Evolutionary conservation across 495 filamentous ascomycete species (phyloP), one percentile per base, ranked within the genome.

Genomic region (Penicillium pulvis): DNA sequence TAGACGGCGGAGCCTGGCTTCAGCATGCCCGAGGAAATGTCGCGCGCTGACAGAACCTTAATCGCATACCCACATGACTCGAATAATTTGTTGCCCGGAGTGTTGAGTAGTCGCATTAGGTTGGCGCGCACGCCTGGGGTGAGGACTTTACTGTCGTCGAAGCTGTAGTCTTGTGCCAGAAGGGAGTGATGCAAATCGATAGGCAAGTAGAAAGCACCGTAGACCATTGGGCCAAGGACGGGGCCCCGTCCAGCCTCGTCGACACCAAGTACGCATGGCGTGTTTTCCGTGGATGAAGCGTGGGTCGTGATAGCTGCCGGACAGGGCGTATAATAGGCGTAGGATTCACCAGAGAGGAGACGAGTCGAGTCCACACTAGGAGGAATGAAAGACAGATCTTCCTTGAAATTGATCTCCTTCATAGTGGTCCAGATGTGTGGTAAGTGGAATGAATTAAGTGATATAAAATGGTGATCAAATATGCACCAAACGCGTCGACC

Each of bases 221-320:
- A 98, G 60, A 98, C 93, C 94, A 98, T 98, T 11, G 94, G 93
- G 2, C 94, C 94, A 4, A 98, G 82, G 7, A 98, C 95, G 19
- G 94, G 95, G 8, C 94, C 94, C 59, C 94, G 86, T 48, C 94
- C 94, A 56, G 94, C 94, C 81, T 98, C 94, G 71, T 98, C 94
- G 50, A 98, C 88, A 36, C 94, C 94, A 17, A 98, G 81, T 31
- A 89, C 86, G 60, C 87, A 89, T 72, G 69, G 71, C 64, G 74
- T 78, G 50, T 69, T 71, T 57, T 70, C 52, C 8, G 60, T 45
- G 33, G 64, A 61, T 33, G 68, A 59, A 20, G 67, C 24, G 53
- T 82, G 76, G 3, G 79, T 71, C 26, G 75, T 66, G 51, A 82
- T 76, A 51, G 71, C 66, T n/a, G 73, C 60, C 0, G 82, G 90